Percentiles rank a stretch among this genome's conserved stretches.
phyloP scores from a whole-genome alignment of 2,329 filamentous ascomycete genomes.

The Parastagonospora nodorum region DNA sequence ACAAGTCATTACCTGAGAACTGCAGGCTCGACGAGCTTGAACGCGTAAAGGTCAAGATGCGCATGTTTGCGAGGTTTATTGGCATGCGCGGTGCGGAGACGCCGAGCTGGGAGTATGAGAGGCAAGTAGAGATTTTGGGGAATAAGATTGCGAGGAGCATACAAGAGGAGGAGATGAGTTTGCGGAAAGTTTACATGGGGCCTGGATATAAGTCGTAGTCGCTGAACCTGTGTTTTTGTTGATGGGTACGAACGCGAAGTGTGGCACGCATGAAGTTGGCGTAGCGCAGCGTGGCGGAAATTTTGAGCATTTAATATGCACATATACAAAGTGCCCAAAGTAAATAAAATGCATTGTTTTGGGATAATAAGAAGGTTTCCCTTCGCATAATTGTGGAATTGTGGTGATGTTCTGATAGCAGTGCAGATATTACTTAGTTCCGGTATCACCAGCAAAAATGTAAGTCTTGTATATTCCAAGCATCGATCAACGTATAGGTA shows the following conservation, averaged over 20 bases:
- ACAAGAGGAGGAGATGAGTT: slow-evolving; percentile 18
- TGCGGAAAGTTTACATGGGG: slow-evolving; percentile 16
- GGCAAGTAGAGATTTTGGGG: slow-evolving; percentile 43
- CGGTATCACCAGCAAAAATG: background rate
- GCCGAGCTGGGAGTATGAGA: slow-evolving; percentile 53
- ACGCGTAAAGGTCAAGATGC: slow-evolving; percentile 61
- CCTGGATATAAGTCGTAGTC: background rate
- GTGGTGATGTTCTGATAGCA: too few relatives aligned
- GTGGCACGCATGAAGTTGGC: background rate
- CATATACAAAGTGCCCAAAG: too few relatives aligned
- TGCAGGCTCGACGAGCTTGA: slow-evolving; percentile 45
- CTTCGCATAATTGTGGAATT: too few relatives aligned
- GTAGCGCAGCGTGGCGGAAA: too few relatives aligned
- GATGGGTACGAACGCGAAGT: too few relatives aligned
- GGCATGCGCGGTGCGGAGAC: slow-evolving; percentile 68
- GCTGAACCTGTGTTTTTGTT: too few relatives aligned
- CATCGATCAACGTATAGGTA: background rate
- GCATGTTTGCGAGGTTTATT: slow-evolving; percentile 75
- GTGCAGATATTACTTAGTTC: too few relatives aligned
- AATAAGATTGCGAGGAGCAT: slow-evolving; percentile 33
- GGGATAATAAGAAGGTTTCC: too few relatives aligned
- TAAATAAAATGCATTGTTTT: too few relatives aligned
- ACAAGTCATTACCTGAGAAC: slow-evolving; percentile 17
- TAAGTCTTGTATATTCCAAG: background rate
- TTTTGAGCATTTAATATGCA: too few relatives aligned